Percentiles rank a stretch among this genome's conserved stretches.
Conservation (phyloP, 2,329 filamentous ascomycete genomes). For the Chaetomium globosum region DNA sequence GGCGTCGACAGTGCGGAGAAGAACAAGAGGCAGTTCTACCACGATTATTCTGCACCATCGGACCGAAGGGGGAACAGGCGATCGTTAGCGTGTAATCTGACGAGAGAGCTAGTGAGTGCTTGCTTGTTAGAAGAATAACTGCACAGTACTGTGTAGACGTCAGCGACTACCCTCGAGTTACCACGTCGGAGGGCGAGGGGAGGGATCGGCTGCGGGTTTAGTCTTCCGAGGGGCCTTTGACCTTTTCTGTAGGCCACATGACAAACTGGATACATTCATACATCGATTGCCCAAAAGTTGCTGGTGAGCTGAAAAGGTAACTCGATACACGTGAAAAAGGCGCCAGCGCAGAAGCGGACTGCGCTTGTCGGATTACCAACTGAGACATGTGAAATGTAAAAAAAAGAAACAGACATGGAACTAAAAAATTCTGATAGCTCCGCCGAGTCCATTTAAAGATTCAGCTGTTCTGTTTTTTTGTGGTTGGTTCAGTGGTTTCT, state of each 20-base stretch:
- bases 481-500: not conserved
- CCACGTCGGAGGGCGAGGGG: not conserved
- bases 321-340: not conserved
- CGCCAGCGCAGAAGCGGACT: not conserved
- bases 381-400: not conserved
- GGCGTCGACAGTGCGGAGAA: constrained; percentile 25
- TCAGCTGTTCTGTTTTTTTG: not conserved
- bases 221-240: not conserved
- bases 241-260: not conserved
- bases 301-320: not conserved
- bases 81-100: constrained; percentile 2
- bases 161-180: not conserved
- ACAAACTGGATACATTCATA: not conserved
- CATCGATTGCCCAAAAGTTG: not conserved
- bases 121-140: not conserved
- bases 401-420: too few relatives aligned
- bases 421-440: not conserved
- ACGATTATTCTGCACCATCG: constrained; percentile 11
- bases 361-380: not conserved
- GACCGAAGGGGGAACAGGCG: constrained; percentile 5
- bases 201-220: not conserved
- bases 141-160: not conserved
- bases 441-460: not conserved
- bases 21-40: constrained; percentile 1
- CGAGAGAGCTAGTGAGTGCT: not conserved